These are phyloP conservation scores for Globisporangium uncinulatum DNA, from an alignment of 352 stramenopile species.

Conservation along the genomic window DNA sequence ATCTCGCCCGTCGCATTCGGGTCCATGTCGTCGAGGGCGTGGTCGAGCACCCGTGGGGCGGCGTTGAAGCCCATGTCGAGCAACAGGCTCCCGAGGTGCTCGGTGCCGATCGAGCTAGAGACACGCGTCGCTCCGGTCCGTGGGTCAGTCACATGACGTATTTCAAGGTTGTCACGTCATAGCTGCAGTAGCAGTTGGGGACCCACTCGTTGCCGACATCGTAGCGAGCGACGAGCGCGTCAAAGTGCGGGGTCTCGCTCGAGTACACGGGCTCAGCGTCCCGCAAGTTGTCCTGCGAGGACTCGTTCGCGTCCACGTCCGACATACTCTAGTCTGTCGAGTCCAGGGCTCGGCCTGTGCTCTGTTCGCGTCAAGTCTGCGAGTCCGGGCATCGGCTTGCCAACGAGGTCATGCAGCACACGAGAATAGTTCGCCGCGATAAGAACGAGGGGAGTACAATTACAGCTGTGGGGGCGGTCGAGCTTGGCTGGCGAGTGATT, in stretches of 20 bases:
- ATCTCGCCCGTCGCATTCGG: conserved; percentile 62
- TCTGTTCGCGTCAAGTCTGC: neutral
- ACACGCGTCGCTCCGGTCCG: too few relatives aligned
- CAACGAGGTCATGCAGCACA: too few relatives aligned
- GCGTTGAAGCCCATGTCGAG: conserved; percentile 71
- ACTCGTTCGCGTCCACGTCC: conserved; percentile 21
- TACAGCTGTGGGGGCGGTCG: too few relatives aligned
- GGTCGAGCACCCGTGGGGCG: conserved; percentile 38
- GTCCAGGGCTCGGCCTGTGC: neutral
- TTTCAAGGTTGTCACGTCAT: too few relatives aligned
- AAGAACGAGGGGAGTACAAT: too few relatives aligned
- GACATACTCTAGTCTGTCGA: conserved; percentile 12
- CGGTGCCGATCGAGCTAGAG: conserved; percentile 40
- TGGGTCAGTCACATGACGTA: too few relatives aligned
- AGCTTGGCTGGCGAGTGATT: too few relatives aligned
- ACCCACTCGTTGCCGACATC: conserved; percentile 31
- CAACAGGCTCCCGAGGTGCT: conserved; percentile 53
- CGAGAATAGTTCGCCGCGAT: too few relatives aligned
- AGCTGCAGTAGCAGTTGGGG: too few relatives aligned
- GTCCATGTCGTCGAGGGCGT: conserved; percentile 64
- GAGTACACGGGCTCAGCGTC: conserved; percentile 20
- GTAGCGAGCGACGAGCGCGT: conserved; percentile 48
- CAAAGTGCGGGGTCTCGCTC: conserved; percentile 64
- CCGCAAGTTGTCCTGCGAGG: conserved; percentile 9
- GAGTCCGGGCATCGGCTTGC: too few relatives aligned